Conservation (phyloP, 495 filamentous ascomycete species). For the Penicillium arizonense region DNA sequence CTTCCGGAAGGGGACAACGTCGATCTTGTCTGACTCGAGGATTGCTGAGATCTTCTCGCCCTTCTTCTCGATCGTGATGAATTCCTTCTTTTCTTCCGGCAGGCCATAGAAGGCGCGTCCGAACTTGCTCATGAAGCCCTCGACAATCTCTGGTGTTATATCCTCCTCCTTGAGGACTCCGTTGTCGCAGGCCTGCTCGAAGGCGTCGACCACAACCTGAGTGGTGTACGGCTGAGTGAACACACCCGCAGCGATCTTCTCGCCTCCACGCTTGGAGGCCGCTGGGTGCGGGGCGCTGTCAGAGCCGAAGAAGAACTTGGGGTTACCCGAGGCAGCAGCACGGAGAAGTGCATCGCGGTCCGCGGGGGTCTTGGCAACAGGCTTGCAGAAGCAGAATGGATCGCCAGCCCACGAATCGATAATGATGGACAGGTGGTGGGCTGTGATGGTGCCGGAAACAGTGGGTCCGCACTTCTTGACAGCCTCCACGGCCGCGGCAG, state of each 20-base stretch:
- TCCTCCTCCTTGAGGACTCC: constrained; percentile 63
- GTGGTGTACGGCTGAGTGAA: constrained; percentile 91
- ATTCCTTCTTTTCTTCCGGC: constrained; percentile 46
- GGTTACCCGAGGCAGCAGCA: constrained; percentile 62
- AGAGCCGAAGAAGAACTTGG: constrained; percentile 77
- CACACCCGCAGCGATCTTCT: constrained; percentile 74
- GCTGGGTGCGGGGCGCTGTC: constrained; percentile 79
- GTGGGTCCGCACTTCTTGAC: constrained; percentile 73
- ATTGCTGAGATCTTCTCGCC: constrained; percentile 56
- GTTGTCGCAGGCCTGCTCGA: constrained; percentile 66
- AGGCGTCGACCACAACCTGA: constrained; percentile 67
- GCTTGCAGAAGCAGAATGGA: constrained; percentile 85
- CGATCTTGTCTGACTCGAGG: constrained; percentile 49
- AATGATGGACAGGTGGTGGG: constrained; percentile 78
- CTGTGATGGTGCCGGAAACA: constrained; percentile 62
- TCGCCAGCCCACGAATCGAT: constrained; percentile 75
- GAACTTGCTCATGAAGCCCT: constrained; percentile 71
- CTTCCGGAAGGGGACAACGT: constrained; percentile 70
- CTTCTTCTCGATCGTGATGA: constrained; percentile 61
- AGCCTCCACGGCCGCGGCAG: constrained; percentile 74
- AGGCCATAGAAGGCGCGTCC: constrained; percentile 73
- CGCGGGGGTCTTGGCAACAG: constrained; percentile 68
- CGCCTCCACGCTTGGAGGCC: constrained; percentile 62
- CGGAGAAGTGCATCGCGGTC: constrained; percentile 75
- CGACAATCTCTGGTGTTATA: constrained; percentile 68